phyloP scores from a whole-genome alignment of 148 eudicot species.

The Camellia granthamiana region DNA sequence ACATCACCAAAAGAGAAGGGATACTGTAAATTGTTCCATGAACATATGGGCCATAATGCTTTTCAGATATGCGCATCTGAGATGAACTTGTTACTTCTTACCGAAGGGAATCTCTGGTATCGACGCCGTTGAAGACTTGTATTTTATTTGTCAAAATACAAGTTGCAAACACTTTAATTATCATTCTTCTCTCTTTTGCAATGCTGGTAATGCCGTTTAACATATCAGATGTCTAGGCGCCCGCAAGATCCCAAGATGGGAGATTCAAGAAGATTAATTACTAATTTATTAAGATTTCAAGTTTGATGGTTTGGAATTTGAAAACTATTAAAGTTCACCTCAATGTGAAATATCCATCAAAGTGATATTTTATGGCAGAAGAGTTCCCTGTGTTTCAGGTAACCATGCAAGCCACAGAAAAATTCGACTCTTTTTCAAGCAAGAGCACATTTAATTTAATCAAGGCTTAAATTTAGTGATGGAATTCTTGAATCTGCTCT shows the following conservation, averaged over 20 bases:
- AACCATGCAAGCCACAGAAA: not conserved
- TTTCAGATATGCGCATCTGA: not conserved
- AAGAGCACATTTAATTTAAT: not conserved
- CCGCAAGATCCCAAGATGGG: not conserved
- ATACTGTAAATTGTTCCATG: not conserved
- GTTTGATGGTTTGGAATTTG: not conserved
- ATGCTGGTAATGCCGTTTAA: not conserved
- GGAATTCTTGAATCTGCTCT: not conserved
- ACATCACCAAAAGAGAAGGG: not conserved
- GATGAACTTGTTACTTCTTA: not conserved
- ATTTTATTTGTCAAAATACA: not conserved
- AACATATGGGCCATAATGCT: not conserved
- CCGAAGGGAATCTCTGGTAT: not conserved
- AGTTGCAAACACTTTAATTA: not conserved
- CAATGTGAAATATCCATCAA: not conserved
- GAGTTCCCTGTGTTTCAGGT: too few species aligned
- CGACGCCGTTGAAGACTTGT: not conserved
- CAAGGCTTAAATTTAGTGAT: not conserved
- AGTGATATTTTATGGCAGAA: not conserved
- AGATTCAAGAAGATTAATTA: not conserved
- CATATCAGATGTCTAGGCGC: not conserved
- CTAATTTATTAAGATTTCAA: not conserved
- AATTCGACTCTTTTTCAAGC: not conserved
- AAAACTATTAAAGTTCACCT: not conserved
- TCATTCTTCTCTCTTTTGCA: not conserved